Evolutionary conservation across 345 rosid species (phyloP).

Genomic region (Arabidopsis thaliana): DNA sequence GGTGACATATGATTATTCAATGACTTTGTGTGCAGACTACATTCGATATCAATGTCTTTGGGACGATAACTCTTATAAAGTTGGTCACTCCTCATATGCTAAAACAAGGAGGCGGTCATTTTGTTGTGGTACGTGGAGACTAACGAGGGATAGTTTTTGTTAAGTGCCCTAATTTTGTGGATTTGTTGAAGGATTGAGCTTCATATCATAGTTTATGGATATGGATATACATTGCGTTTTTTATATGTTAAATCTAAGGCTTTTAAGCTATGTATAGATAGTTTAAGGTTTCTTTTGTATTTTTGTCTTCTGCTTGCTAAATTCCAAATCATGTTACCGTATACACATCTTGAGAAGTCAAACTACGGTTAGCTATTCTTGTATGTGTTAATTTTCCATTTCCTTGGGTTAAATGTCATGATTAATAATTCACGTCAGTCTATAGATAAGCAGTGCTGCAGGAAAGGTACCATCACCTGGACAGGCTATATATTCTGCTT

Average conservation of each 20-base stretch:
- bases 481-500: slow-evolving; percentile 92
- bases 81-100: slow-evolving; percentile 81
- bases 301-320: neutral
- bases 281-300: slow-evolving; percentile 1
- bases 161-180: neutral
- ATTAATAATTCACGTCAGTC: slow-evolving; percentile 18
- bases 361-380: neutral
- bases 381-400: neutral
- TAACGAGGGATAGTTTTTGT: slow-evolving; percentile 21
- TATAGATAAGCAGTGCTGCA: slow-evolving; percentile 97
- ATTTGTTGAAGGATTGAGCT: neutral
- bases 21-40: slow-evolving; percentile 63
- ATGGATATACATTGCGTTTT: neutral
- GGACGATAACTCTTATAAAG: slow-evolving; percentile 85
- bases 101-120: slow-evolving; percentile 82
- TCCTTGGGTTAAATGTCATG: slow-evolving; percentile 13
- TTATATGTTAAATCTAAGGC: slow-evolving; percentile 3
- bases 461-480: slow-evolving; percentile 96
- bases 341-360: neutral
- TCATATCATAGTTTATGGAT: neutral
- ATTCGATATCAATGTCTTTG: slow-evolving; percentile 79
- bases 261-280: neutral
- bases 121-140: slow-evolving; percentile 84
- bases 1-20: neutral
- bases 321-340: slow-evolving; percentile 1